Evolutionary conservation across 345 rosid species (phyloP), one percentile per base, ranked within the genome.

Genomic region (Dimocarpus longan): DNA sequence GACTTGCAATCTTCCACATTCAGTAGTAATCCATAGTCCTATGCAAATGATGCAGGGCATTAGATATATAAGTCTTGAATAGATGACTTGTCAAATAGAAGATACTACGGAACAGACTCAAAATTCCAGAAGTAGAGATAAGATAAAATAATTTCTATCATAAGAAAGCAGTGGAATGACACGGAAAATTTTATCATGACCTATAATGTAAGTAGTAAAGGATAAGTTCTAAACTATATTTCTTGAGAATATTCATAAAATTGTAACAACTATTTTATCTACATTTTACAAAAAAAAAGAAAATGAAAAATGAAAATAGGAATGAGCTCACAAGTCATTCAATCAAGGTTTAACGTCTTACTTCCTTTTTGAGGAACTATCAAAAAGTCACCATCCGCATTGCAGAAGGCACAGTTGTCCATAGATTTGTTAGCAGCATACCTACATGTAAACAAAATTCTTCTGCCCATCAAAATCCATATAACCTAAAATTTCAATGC

Each of bases 381-480:
- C 91, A 95, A 85, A 82, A 95, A 95, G 81, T 95, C 99, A 70
- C 99, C 99, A 88, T 96, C 98, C 0, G 98, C 98, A 81, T 90
- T 92, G 83, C 98, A 95, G 82, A 92, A 90, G 60, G 97, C 95
- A 80, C 89, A 87, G 69, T 87, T 89, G 40, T 92, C 93, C 99
- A 96, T 96, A 63, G 98, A 92, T 80, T 87, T 90, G 73, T 91
- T 93, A 54, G 98, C 97, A n/a, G 91, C 28, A 57, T 90, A 95
- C 95, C 98, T 95, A 76, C 48, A 83, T 0, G 5, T 60, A 5
- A 72, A 66, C 40, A 42, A 66, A 48, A 70, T 9, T 19, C 68
- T 74, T 63, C 43, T 16, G 68, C 43, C 13, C 64, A 63, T 39
- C 22, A 40, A 64, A 48, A 19, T 32, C 10, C 3, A 11, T 18